These are phyloP conservation scores for Populus davidiana DNA, from an alignment of 345 rosid genomes.

Conservation along the genomic window DNA sequence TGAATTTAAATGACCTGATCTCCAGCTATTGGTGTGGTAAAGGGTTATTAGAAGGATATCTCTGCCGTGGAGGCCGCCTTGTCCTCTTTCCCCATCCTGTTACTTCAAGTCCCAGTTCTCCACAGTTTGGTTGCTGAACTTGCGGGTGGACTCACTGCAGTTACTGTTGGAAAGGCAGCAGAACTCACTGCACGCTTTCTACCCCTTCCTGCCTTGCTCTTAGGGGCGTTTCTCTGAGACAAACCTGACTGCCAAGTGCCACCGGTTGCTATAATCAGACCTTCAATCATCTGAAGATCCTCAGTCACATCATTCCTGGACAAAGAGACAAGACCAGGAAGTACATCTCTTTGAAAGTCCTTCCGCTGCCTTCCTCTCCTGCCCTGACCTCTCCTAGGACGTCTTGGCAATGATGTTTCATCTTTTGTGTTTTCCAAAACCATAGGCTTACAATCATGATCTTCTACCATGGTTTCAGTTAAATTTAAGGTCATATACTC, in stretches of 20 bases:
- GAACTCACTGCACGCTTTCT: constrained; percentile 31
- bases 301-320: constrained; percentile 64
- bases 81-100: constrained; percentile 86
- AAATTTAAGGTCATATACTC: constrained; percentile 66
- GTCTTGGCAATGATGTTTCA: constrained; percentile 36
- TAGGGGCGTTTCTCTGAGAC: constrained; percentile 37
- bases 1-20: neutral
- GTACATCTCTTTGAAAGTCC: constrained; percentile 77
- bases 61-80: constrained; percentile 65
- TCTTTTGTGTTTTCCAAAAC: constrained; percentile 34
- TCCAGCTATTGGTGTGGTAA: neutral
- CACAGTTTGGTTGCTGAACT: constrained; percentile 32
- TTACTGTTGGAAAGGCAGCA: constrained; percentile 14
- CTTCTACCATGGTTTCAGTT: constrained; percentile 45
- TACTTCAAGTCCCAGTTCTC: constrained; percentile 42
- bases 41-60: constrained; percentile 39
- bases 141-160: constrained; percentile 6
- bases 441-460: constrained; percentile 35
- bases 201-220: constrained; percentile 42
- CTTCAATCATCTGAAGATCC: constrained; percentile 69
- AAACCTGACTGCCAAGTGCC: constrained; percentile 52
- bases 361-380: constrained; percentile 68
- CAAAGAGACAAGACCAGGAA: constrained; percentile 56
- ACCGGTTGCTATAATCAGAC: constrained; percentile 62
- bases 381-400: constrained; percentile 60